Evolutionary conservation across 352 stramenopile species (phyloP).

Genomic region (Pythium myriotylum): DNA sequence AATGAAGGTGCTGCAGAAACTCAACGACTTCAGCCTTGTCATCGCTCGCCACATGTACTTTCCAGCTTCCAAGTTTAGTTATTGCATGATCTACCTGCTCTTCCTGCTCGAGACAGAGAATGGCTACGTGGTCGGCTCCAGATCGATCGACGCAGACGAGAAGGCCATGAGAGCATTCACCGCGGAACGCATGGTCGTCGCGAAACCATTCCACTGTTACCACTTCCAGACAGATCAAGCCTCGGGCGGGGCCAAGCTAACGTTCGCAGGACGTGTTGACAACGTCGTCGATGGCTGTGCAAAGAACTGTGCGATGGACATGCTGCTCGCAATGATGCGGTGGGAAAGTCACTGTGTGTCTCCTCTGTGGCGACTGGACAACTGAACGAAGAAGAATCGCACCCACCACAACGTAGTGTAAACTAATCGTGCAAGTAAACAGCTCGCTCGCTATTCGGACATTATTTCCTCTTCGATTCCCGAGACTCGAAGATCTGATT

Average conservation of each 20-base stretch:
- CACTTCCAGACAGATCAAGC: conserved; percentile 14
- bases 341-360: conserved; percentile 34
- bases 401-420: not conserved
- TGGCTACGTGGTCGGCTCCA: conserved; percentile 28
- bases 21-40: conserved; percentile 29
- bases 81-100: conserved; percentile 31
- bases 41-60: conserved; percentile 27
- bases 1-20: conserved; percentile 44
- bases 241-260: conserved; percentile 12
- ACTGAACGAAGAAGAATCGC: not conserved
- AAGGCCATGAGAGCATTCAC: conserved; percentile 20
- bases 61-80: conserved; percentile 10
- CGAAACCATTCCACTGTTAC: conserved; percentile 29
- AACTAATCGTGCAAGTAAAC: no score
- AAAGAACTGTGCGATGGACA: conserved; percentile 24
- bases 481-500: not conserved
- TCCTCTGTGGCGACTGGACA: conserved; percentile 20
- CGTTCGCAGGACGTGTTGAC: conserved; percentile 24
- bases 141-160: conserved; percentile 24
- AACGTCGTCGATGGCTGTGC: conserved; percentile 9
- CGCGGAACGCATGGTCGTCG: conserved; percentile 16
- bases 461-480: no score
- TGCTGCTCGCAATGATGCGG: conserved; percentile 31
- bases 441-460: no score
- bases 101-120: conserved; percentile 27